A percentile compares a stretch with the other conserved stretches of the same genome.
phyloP scores from a whole-genome alignment of 768 basidiomycete species.

The Mrakia frigida region DNA sequence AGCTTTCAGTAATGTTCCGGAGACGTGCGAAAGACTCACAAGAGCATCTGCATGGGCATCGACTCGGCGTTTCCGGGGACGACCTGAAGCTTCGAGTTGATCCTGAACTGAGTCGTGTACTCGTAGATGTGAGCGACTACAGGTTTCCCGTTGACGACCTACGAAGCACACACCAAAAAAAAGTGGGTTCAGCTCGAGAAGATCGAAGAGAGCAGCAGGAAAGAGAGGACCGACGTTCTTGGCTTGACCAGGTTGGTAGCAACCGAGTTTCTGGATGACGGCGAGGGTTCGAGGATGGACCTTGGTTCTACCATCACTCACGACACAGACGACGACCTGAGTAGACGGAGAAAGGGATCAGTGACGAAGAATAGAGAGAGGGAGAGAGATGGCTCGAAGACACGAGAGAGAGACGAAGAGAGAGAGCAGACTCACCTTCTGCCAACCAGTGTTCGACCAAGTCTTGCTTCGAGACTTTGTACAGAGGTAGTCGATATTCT shows the following conservation, averaged over 20 bases:
- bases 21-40: not conserved
- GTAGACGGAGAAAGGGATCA: too few relatives aligned
- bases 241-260: constrained; percentile 17
- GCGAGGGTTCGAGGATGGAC: constrained; percentile 62
- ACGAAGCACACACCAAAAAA: not conserved
- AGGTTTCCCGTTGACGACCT: constrained; percentile 32
- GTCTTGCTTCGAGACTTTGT: constrained; percentile 50
- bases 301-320: constrained; percentile 78
- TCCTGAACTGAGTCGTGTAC: constrained; percentile 33
- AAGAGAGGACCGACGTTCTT: constrained; percentile 1
- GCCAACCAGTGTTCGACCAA: constrained; percentile 85
- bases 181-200: not conserved
- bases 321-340: constrained; percentile 71
- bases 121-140: constrained; percentile 33
- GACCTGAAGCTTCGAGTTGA: constrained; percentile 30
- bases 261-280: constrained; percentile 31
- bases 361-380: too few relatives aligned
- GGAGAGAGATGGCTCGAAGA: too few relatives aligned
- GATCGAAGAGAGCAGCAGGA: not conserved
- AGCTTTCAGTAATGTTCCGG: too few relatives aligned
- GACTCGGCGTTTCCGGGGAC: constrained; percentile 30
- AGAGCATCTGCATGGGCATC: constrained; percentile 32
- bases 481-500: constrained; percentile 59
- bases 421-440: constrained; percentile 49
- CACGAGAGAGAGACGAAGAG: not conserved